phyloP scores from a whole-genome alignment of 2,329 filamentous ascomycete genomes.

The Xylariales sp. region DNA sequence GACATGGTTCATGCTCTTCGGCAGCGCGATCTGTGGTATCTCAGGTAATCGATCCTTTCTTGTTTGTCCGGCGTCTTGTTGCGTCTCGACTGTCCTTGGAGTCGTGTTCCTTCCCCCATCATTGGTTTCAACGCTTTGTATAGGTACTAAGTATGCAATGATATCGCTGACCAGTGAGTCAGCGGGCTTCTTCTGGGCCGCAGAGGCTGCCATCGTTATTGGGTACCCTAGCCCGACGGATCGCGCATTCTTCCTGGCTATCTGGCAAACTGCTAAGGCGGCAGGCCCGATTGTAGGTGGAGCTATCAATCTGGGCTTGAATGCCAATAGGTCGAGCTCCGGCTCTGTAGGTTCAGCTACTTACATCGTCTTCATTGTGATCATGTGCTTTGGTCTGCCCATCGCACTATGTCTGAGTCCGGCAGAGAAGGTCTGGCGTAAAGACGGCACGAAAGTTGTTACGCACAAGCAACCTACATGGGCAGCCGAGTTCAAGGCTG shows the following conservation, averaged over 20 bases:
- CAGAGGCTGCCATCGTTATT: constrained; percentile 61
- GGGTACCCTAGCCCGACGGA: constrained; percentile 60
- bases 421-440: constrained; percentile 27
- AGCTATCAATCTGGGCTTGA: constrained; percentile 44
- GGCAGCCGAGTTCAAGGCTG: constrained; percentile 24
- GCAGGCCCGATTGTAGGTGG: constrained; percentile 43
- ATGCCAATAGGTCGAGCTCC: constrained; percentile 21
- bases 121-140: too few relatives aligned
- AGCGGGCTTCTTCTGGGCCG: constrained; percentile 64
- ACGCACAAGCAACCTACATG: constrained; percentile 21
- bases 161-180: too few relatives aligned
- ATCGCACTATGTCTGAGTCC: constrained; percentile 26
- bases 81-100: too few relatives aligned
- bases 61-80: too few relatives aligned
- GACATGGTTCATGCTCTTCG: constrained; percentile 60
- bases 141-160: too few relatives aligned
- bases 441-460: constrained; percentile 23
- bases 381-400: constrained; percentile 29
- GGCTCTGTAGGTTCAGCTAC: constrained; percentile 22
- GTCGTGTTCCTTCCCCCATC: too few relatives aligned
- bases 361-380: constrained; percentile 28
- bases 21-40: constrained; percentile 57
- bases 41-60: too few relatives aligned
- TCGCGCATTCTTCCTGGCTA: constrained; percentile 52
- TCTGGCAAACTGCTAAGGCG: constrained; percentile 37